Base-by-base conservation (phyloP, 2,329 filamentous ascomycete species). In the Knoxdaviesia capensis region DNA sequence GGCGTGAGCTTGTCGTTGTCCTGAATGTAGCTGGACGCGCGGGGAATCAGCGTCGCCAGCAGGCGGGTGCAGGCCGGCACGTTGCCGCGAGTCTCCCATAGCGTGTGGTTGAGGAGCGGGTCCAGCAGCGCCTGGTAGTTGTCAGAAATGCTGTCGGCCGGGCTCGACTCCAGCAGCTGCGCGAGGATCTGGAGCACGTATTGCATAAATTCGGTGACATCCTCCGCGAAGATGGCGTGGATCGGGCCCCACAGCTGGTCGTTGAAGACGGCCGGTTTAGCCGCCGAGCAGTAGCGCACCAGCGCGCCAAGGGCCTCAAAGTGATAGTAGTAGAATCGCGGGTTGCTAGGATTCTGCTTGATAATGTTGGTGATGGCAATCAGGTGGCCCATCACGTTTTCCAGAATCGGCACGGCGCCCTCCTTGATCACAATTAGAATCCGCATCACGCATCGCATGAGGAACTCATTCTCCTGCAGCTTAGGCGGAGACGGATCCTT, bases 401-500 rank as follows among this genome's bases (percentile, higher is more conserved):
- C 84, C 5, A 80, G 68, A 40, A 90, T 76, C 1, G 77, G 69
- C 2, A 77, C 61, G 9, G 88, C 74, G 31, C 77, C 81, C 39
- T 94, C 87, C 55, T 80, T 83, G 58, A 96, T 81, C 48, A 96
- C 87, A 49, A 98, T 86, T 46, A 98, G 67, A 8, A 98, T 88
- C 51, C 90, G 76, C 90, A 98, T 98, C 44, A 94, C 85, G 53
- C 90, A 98, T 52, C 86, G 83, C 87, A 98, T 96, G 54, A 98
- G 59, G 58, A 96, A 98, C 56, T 98, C 90, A 55, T 98, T 98
- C 60, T 98, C 90, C 55, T 98, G 90, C 47, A 98, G 77, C 66
- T 96, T 98, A 48, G 88, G 76, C 1, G 92, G 80, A 7, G 81
- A 79, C 4, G 70, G 68, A 51, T 94, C 80, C 55, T 81, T 84